Percentiles rank a stretch among this genome's conserved stretches.
Conservation (phyloP, 192 early-diverging fungal species). For the Gorgonomyces haynaldii region DNA sequence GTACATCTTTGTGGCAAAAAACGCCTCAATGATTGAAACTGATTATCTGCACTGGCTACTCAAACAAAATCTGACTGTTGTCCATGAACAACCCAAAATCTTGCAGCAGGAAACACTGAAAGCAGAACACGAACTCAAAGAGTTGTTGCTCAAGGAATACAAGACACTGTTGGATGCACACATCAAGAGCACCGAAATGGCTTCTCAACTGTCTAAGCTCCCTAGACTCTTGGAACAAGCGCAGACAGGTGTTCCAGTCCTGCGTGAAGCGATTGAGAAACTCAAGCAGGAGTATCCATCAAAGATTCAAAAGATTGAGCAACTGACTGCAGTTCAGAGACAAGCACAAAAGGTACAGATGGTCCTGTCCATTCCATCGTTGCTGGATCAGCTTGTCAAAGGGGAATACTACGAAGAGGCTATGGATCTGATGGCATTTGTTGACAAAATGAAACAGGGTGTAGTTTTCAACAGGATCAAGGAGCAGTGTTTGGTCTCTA, state of each 20-base stretch:
- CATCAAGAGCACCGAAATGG: not conserved
- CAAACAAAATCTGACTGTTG: not conserved
- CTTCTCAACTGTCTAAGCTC: not conserved
- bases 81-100: no score
- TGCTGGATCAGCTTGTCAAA: conserved; percentile 71
- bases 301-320: not conserved
- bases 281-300: not conserved
- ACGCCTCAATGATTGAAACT: not conserved
- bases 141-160: not conserved
- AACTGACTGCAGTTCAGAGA: not conserved
- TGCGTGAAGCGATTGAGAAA: not conserved
- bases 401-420: conserved; percentile 77
- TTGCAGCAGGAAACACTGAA: not conserved
- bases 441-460: conserved; percentile 47
- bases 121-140: not conserved
- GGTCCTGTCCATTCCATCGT: conserved; percentile 63
- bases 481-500: conserved; percentile 20
- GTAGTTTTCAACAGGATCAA: conserved; percentile 31
- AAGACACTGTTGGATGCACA: conserved; percentile 1
- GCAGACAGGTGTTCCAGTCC: not conserved
- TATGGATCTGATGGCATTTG: conserved; percentile 63
- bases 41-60: not conserved
- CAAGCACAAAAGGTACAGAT: conserved; percentile 43
- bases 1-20: not conserved
- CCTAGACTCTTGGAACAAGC: not conserved